These are phyloP conservation scores for Wickerhamiella hasegawae DNA, from an alignment of 805 yeast genomes.

Conservation along the genomic window DNA sequence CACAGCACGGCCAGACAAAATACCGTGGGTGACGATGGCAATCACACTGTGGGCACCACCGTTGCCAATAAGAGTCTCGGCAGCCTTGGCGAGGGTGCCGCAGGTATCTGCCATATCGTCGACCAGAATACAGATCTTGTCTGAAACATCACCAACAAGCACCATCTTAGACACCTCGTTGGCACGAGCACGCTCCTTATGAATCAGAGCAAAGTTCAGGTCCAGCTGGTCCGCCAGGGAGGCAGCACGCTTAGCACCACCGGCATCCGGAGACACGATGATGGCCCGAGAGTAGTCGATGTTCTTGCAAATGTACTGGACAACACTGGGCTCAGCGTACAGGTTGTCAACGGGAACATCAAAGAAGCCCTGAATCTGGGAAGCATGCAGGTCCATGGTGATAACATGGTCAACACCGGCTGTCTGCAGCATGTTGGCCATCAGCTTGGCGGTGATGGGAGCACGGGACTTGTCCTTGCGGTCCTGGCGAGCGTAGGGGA, in stretches of 20 bases:
- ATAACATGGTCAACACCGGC: constrained; percentile 94
- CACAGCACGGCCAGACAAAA: constrained; percentile 73
- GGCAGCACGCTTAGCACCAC: constrained; percentile 97
- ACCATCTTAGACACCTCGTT: constrained; percentile 94
- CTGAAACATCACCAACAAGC: constrained; percentile 81
- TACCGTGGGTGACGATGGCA: constrained; percentile 93
- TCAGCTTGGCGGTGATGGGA: constrained; percentile 86
- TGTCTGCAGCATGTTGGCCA: constrained; percentile 80
- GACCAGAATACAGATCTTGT: constrained; percentile 68
- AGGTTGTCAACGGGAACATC: constrained; percentile 89
- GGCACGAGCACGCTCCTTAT: constrained; percentile 88
- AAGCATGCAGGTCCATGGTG: constrained; percentile 93
- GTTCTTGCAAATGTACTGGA: constrained; percentile 61
- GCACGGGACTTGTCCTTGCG: constrained; percentile 93
- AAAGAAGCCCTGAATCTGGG: constrained; percentile 96
- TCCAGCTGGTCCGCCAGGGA: constrained; percentile 84
- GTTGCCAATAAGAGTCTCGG: constrained; percentile 64
- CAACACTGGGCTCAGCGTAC: constrained; percentile 85
- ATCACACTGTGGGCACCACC: constrained; percentile 77
- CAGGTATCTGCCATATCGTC: constrained; percentile 99
- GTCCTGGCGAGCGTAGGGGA: constrained; percentile 96
- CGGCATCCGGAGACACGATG: constrained; percentile 94
- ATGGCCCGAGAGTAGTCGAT: constrained; percentile 43
- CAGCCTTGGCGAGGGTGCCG: constrained; percentile 91
- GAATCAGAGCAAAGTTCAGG: constrained; percentile 85